Evolutionary conservation across 202 grass and related monocot genomes (phyloP).

Genomic region (Panicum hallii): DNA sequence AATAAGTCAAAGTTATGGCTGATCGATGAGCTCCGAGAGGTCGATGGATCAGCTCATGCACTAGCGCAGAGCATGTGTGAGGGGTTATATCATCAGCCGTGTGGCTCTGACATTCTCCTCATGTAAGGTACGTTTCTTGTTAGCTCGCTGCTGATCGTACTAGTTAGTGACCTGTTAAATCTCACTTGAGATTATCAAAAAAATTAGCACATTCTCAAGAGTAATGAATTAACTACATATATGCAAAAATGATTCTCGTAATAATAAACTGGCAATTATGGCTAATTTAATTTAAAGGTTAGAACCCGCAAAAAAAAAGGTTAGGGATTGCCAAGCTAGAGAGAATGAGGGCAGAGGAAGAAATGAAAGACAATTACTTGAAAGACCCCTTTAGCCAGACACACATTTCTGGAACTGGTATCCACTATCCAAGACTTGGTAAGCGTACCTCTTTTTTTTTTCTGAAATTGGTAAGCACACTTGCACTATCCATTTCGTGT

Average conservation of each 20-base stretch:
- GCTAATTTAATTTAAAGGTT: neutral
- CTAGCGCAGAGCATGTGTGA: neutral
- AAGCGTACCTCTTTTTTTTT: neutral
- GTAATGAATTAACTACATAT: neutral
- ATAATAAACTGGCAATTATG: neutral
- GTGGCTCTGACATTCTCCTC: neutral
- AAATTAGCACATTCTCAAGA: neutral
- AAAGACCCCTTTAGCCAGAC: neutral
- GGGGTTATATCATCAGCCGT: neutral
- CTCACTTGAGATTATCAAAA: neutral
- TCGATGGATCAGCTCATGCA: too few species aligned
- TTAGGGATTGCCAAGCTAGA: conserved; percentile 22
- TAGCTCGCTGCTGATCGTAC: neutral
- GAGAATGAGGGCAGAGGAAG: neutral
- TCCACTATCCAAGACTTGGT: neutral
- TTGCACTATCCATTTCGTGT: too few species aligned
- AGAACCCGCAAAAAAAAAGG: neutral
- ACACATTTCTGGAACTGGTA: neutral
- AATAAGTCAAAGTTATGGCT: too few species aligned
- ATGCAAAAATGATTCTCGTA: neutral
- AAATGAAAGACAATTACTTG: neutral
- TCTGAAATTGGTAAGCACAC: neutral
- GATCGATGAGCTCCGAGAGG: too few species aligned
- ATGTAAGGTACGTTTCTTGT: neutral
- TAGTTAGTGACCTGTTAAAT: neutral